Evolutionary conservation across 148 eudicot species (phyloP).

Genomic region (Fagopyrum esculentum): DNA sequence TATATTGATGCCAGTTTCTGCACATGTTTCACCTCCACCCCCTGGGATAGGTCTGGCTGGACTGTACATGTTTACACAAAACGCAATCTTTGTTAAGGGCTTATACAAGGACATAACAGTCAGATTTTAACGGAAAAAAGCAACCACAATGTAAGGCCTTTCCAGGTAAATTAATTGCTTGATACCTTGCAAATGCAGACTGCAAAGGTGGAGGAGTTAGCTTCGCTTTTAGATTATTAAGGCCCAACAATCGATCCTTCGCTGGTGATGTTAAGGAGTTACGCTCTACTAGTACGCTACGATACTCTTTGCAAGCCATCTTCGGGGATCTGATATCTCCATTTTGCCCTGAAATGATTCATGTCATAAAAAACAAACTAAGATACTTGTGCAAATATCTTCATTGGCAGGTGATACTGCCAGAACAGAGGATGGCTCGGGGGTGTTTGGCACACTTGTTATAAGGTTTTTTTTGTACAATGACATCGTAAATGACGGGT

Average conservation of each 20-base stretch:
- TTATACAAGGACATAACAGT: conserved; percentile 1
- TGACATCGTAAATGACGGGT: no score
- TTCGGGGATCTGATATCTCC: conserved; percentile 88
- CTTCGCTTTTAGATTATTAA: conserved; percentile 66
- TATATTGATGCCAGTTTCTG: conserved; percentile 82
- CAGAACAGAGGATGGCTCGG: neutral
- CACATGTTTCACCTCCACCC: conserved; percentile 98
- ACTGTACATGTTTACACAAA: conserved; percentile 33
- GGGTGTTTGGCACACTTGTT: no score
- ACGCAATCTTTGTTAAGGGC: neutral
- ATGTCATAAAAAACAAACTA: neutral
- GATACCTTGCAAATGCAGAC: conserved; percentile 91
- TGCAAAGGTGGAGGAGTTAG: conserved; percentile 82
- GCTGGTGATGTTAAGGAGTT: conserved; percentile 86
- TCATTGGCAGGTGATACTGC: neutral
- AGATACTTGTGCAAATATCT: neutral
- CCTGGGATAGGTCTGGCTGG: conserved; percentile 83
- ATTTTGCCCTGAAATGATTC: conserved; percentile 49
- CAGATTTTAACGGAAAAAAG: neutral
- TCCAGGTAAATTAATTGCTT: neutral
- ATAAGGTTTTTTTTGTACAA: no score
- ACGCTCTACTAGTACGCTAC: conserved; percentile 86
- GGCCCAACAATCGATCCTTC: conserved; percentile 65
- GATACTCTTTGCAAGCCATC: conserved; percentile 69
- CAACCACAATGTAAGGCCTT: neutral